A percentile compares a stretch with the other conserved stretches of the same genome.
Evolutionary conservation across 441 rosid species (phyloP).

Genomic region (Rhodomyrtus psidioides): DNA sequence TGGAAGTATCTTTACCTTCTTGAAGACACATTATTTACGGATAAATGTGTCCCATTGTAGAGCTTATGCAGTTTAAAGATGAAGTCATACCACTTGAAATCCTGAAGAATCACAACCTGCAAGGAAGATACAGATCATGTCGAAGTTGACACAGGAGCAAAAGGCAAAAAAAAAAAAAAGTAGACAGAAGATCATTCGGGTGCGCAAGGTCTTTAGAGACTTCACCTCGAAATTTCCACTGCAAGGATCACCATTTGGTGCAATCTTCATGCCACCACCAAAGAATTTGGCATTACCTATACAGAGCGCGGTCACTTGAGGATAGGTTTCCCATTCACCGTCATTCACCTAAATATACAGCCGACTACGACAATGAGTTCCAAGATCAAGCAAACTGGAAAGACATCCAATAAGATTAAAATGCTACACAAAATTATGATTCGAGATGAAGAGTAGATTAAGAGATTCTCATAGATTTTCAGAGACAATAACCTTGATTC

Average conservation of each 20-base stretch:
- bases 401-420: not conserved
- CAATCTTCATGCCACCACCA: slow-evolving; percentile 97
- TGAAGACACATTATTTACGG: slow-evolving; percentile 60
- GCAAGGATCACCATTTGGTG: slow-evolving; percentile 81
- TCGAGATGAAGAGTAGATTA: not conserved
- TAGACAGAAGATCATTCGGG: not conserved
- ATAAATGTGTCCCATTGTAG: slow-evolving; percentile 83
- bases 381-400: not conserved
- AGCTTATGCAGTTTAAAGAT: slow-evolving; percentile 60
- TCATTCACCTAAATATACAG: slow-evolving; percentile 44
- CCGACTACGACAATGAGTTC: not conserved
- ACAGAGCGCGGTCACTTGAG: slow-evolving; percentile 85
- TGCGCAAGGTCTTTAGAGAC: not conserved
- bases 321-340: slow-evolving; percentile 73
- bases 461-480: not conserved
- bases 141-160: not conserved
- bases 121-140: not conserved
- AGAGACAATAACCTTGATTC: slow-evolving; percentile 51
- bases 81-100: slow-evolving; percentile 92
- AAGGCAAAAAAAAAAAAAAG: not conserved
- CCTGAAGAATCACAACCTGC: slow-evolving; percentile 90
- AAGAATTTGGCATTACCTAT: slow-evolving; percentile 92
- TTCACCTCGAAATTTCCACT: slow-evolving; percentile 76
- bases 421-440: not conserved
- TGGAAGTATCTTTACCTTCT: slow-evolving; percentile 33